These are phyloP conservation scores for Talaromyces sp. DNA, from an alignment of 2,329 filamentous ascomycete species.

Conservation along the genomic window DNA sequence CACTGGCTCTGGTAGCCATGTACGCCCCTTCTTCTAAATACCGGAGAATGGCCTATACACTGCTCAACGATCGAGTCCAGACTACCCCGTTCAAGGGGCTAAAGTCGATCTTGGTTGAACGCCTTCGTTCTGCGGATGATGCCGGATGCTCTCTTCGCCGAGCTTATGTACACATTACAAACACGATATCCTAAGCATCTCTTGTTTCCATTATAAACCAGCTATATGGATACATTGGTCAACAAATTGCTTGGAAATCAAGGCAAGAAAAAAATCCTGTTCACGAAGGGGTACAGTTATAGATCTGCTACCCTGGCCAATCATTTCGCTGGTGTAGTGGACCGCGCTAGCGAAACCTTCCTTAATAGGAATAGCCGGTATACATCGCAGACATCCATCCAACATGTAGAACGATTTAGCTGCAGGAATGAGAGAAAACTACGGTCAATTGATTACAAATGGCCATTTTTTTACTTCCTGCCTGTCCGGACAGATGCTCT, in stretches of 20 bases:
- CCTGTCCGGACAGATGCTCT: not conserved
- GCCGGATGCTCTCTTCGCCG: not conserved
- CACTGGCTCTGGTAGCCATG: not conserved
- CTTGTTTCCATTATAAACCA: not conserved
- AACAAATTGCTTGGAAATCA: not conserved
- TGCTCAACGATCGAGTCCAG: not conserved
- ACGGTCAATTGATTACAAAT: not conserved
- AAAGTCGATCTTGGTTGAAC: not conserved
- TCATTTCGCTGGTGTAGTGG: not conserved
- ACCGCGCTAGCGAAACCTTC: slow-evolving; percentile 2
- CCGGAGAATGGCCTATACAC: not conserved
- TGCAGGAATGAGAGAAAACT: not conserved
- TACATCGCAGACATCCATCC: not conserved
- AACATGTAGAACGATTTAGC: not conserved
- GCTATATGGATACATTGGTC: not conserved
- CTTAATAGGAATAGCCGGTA: not conserved
- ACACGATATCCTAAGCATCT: not conserved
- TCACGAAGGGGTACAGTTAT: not conserved
- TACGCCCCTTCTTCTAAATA: not conserved
- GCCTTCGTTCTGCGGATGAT: not conserved
- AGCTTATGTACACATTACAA: not conserved
- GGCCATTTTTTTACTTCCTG: not conserved
- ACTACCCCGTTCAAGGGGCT: not conserved
- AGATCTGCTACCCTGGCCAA: not conserved
- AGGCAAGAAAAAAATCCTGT: not conserved